phyloP scores from a whole-genome alignment of 176 grass and related monocot genomes.

The Pontederia crassipes region DNA sequence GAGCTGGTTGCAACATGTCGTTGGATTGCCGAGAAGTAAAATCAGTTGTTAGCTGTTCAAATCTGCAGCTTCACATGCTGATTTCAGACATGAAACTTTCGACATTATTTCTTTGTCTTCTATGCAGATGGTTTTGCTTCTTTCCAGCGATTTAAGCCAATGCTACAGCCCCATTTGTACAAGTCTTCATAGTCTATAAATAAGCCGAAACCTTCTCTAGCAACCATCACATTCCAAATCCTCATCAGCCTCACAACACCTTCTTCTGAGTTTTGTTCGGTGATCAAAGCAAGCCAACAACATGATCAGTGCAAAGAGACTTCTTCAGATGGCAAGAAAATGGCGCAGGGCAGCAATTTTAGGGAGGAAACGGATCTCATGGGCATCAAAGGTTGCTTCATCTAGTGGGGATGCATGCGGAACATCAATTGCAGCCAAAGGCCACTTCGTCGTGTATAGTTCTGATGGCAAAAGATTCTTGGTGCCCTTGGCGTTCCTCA shows the following conservation, averaged over 20 bases:
- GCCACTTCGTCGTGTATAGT: slow-evolving; percentile 28
- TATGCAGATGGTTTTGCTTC: not conserved
- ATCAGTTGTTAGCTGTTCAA: no score
- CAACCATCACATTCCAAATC: not conserved
- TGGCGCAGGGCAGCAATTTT: slow-evolving; percentile 5
- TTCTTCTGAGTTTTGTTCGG: not conserved
- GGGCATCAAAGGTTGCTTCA: slow-evolving; percentile 9
- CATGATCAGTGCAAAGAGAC: slow-evolving; percentile 1
- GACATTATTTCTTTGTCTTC: not conserved
- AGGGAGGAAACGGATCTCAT: slow-evolving; percentile 10
- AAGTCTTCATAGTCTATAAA: slow-evolving; percentile 1
- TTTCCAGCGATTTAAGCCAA: no score
- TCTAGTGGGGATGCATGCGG: slow-evolving; percentile 18
- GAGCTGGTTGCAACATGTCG: no score
- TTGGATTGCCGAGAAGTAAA: not conserved
- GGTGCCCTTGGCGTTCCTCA: slow-evolving; percentile 18
- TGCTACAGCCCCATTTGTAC: not conserved
- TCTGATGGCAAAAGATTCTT: slow-evolving; percentile 23
- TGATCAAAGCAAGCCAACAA: not conserved
- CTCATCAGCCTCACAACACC: no score
- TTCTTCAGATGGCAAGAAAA: slow-evolving; percentile 10
- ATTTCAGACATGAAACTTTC: not conserved
- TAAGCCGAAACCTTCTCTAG: not conserved
- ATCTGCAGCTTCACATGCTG: no score
- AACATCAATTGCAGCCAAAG: slow-evolving; percentile 33